phyloP scores from a whole-genome alignment of 2,329 filamentous ascomycete genomes.

The Fusarium tuaranense region DNA sequence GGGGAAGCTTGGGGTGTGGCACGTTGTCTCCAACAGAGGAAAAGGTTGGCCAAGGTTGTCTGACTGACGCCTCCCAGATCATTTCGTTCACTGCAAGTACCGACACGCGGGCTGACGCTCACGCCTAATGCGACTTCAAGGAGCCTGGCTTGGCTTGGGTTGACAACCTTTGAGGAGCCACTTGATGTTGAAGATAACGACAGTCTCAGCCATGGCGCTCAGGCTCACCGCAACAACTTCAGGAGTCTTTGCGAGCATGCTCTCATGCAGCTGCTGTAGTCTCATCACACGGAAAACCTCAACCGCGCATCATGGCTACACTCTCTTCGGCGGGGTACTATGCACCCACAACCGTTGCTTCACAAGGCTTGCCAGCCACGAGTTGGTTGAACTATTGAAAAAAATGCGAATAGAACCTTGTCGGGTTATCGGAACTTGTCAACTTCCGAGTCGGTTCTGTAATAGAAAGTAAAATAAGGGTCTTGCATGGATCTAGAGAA shows the following conservation, averaged over 20 bases:
- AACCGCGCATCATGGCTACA: background rate
- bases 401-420: constrained; percentile 3
- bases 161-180: background rate
- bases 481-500: background rate
- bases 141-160: background rate
- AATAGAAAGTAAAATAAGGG: constrained; percentile 7
- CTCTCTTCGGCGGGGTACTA: constrained; percentile 25
- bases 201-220: background rate
- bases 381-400: background rate
- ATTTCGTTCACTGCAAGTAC: constrained; percentile 16
- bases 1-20: constrained; percentile 42
- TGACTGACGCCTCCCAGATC: constrained; percentile 35
- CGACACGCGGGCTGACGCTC: constrained; percentile 1
- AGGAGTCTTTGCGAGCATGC: background rate
- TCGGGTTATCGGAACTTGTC: constrained; percentile 5
- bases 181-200: background rate
- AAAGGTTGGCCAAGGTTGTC: constrained; percentile 28
- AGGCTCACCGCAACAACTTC: background rate
- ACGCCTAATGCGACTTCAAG: background rate
- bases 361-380: constrained; percentile 16
- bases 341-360: constrained; percentile 15
- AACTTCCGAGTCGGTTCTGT: constrained; percentile 8
- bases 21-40: constrained; percentile 31
- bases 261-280: background rate
- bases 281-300: constrained; percentile 3